phyloP scores from a whole-genome alignment of 129 eudicot species.

The Ambrosia artemisiifolia region DNA sequence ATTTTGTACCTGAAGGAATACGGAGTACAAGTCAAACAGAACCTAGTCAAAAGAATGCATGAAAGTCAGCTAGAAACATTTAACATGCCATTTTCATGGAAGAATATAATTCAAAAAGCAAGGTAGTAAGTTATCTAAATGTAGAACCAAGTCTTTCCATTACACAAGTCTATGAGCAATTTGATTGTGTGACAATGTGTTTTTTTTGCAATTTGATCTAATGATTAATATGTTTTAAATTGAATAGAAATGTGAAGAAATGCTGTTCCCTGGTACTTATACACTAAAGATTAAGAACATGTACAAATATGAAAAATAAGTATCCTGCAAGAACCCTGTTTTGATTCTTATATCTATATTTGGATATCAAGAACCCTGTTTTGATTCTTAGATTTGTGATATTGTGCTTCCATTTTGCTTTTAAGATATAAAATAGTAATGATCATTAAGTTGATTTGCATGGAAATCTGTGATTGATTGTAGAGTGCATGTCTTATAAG shows the following conservation, averaged over 20 bases:
- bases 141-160: background rate
- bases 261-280: background rate
- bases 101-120: background rate
- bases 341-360: background rate
- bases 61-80: background rate
- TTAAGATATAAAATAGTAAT: background rate
- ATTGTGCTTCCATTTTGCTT: slow-evolving; percentile 11
- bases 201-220: background rate
- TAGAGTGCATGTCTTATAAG: slow-evolving; percentile 96
- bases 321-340: background rate
- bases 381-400: background rate
- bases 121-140: background rate
- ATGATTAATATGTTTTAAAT: background rate
- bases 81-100: background rate
- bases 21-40: background rate
- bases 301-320: background rate
- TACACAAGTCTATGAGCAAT: background rate
- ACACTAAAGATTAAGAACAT: background rate
- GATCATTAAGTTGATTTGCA: slow-evolving; percentile 8
- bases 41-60: background rate
- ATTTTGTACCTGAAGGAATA: background rate
- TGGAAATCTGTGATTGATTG: slow-evolving; percentile 23
- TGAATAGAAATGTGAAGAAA: background rate
- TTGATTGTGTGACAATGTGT: background rate
- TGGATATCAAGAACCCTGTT: slow-evolving; percentile 10